Evolutionary conservation across 106 monocot species (phyloP), one percentile per base, ranked within the genome.

Genomic region (Dendrobium catenatum): DNA sequence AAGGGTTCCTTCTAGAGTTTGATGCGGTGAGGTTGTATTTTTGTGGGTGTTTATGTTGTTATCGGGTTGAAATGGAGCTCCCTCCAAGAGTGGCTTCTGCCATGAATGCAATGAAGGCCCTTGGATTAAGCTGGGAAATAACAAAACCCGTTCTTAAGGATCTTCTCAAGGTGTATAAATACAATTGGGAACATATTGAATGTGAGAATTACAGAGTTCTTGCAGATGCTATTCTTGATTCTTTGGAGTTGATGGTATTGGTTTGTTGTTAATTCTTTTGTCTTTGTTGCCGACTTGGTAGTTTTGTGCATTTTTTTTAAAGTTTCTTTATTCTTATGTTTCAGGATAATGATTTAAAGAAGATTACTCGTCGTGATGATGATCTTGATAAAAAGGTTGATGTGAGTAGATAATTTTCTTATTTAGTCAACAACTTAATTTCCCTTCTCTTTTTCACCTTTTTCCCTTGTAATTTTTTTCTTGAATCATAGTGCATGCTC

Each of bases 171-270:
- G 80, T 81, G 46, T 95, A 74, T 15, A 92, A 87, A 3, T 33
- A 87, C 73, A 90, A 86, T 6, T 92, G 92, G 92, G 85, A 84
- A 22, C 59, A 79, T 29, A 92, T 95, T 48, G 95, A 95, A 82
- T 84, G 80, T 6, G 87, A 95, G 22, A 85, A 81, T 68, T 95
- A 92, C 42, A 51, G 82, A 16, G 83, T 82, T 55, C 84, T 95
- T 48, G 90, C 82, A 5, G 90, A 95, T 61, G 87, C 88, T 10
- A 78, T 95, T 11, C 67, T 90, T 79, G 84, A 87, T n/a, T 16
- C 41, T 19, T 77, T 86, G 37, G 91, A 89, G n/a, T 61, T 77
- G 33, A 58, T 74, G 73, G 83, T 86, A 41, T 16, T 47, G 15
- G 10, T 27, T 17, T 55, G 6, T 17, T 55, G 6, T 29, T 68